phyloP scores from a whole-genome alignment of 2,329 filamentous ascomycete species.

The Fusarium euwallaceae region DNA sequence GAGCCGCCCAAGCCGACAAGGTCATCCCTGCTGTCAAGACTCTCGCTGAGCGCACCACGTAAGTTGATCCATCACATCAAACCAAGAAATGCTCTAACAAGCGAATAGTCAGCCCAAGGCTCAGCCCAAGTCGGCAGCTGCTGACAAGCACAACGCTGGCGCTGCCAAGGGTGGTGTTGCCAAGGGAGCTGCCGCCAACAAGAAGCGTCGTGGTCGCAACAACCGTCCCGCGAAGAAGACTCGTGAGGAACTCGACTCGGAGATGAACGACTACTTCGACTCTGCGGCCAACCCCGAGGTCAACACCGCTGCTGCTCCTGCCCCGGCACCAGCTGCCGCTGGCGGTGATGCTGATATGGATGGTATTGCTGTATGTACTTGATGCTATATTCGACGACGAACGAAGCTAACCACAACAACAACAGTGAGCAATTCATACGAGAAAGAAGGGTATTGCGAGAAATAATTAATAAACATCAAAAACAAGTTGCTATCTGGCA shows the following conservation, averaged over 20 bases:
- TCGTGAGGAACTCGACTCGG: constrained; percentile 92
- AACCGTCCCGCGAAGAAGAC: constrained; percentile 86
- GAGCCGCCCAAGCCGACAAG: constrained; percentile 78
- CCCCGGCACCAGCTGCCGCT: constrained; percentile 61
- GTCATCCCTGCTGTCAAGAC: constrained; percentile 75
- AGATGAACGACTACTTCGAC: constrained; percentile 97
- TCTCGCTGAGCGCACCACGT: constrained; percentile 85
- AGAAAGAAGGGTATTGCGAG: constrained; percentile 5
- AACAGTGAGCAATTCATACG: constrained; percentile 26
- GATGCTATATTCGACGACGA: neutral
- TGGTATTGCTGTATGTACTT: constrained; percentile 65
- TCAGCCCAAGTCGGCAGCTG: constrained; percentile 85
- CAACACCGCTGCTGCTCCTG: constrained; percentile 61
- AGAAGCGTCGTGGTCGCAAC: constrained; percentile 67
- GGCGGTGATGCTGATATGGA: constrained; percentile 75
- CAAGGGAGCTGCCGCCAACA: constrained; percentile 61
- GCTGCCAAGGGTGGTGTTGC: constrained; percentile 57
- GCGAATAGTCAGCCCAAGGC: constrained; percentile 50
- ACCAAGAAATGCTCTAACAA: constrained; percentile 26
- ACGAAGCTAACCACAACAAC: constrained; percentile 22
- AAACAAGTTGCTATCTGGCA: constrained; percentile 34
- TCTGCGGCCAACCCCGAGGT: constrained; percentile 59
- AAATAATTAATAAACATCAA: constrained; percentile 40
- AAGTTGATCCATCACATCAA: constrained; percentile 53
- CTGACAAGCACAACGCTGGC: constrained; percentile 74